Base-by-base conservation (phyloP, 139 green algal genomes). In the Ettlia oleoabundans region DNA sequence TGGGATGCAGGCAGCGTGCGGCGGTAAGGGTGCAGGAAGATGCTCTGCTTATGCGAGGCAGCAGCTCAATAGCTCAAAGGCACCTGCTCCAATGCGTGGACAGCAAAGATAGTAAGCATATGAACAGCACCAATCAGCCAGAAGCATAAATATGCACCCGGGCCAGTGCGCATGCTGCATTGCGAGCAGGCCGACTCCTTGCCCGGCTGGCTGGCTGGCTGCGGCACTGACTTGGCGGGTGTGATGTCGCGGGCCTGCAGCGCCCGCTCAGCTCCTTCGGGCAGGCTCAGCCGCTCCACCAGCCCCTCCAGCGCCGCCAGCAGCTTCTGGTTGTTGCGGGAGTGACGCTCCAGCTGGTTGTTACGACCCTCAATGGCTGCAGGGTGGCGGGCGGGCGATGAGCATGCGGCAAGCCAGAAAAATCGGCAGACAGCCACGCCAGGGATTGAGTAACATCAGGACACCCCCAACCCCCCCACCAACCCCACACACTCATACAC, bases 291-390 rank as follows among this genome's bases (percentile, higher is more conserved):
- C 22, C 67, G 53, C 3, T 62, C 67, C 43, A 89, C 84, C 68
- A 92, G 76, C 33, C 28, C 73, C 62, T 90, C 84, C 81, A 92
- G 75, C 32, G 82, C 61, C 7, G 32, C 78, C 78, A 90, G 70
- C 84, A 92, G 84, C 74, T 62, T 47, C 9, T 51, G 30, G 69
- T 90, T 90, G 80, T 90, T 87, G n/a, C 87, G 84, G 6, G 84
- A 80, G 74, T 88, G 81, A 38, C 75, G 85, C 82, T 92, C 86
- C 82, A 92, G 81, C 71, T 78, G 65, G 78, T 91, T 91, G 82
- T 91, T 92, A 51, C 89, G 85, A 21, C 78, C 82, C 72, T 92
- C 89, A 19, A 92, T 92, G 38, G 82, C 85, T 62, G 87, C 72
- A 72, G 37, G 28, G 33, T 13, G 15, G 5, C 22, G 32, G 26